Conservation (phyloP, 2,329 filamentous ascomycete genomes). For the Tolypocladium tundrense region DNA sequence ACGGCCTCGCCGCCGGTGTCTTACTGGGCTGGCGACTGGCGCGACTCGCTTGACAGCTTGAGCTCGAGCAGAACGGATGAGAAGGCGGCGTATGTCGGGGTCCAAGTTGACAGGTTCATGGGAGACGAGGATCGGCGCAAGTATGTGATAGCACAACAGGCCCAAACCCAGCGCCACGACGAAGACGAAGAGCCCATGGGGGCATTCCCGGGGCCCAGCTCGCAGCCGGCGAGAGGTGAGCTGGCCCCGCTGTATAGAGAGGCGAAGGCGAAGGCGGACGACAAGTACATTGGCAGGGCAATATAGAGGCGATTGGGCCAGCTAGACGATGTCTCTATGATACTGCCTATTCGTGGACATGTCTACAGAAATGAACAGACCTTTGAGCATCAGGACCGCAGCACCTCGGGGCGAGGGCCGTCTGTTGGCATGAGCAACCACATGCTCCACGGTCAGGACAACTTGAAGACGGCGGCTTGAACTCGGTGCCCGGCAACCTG, state of each 20-base stretch:
- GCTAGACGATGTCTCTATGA: too few species aligned
- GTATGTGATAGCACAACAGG: slow-evolving; percentile 58
- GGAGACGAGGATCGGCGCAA: slow-evolving; percentile 66
- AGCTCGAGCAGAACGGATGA: slow-evolving; percentile 44
- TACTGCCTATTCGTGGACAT: too few species aligned
- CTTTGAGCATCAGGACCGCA: too few species aligned
- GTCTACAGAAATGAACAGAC: too few species aligned
- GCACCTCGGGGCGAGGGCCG: too few species aligned
- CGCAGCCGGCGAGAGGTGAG: neutral
- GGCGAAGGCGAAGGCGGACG: neutral
- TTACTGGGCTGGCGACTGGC: slow-evolving; percentile 9
- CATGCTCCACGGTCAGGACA: too few species aligned
- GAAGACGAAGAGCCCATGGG: neutral
- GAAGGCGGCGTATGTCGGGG: slow-evolving; percentile 17
- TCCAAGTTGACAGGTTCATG: slow-evolving; percentile 64
- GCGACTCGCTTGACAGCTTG: slow-evolving; percentile 58
- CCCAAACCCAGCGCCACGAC: slow-evolving; percentile 24
- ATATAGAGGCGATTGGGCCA: neutral
- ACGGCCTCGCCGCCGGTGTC: neutral
- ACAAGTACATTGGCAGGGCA: neutral
- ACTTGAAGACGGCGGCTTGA: too few species aligned
- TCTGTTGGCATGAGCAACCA: too few species aligned
- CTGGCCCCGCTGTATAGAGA: neutral
- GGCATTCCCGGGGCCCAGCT: neutral
- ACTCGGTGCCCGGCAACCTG: neutral